Conservation (phyloP, 2,329 filamentous ascomycete species). For the Monilinia fructigena region DNA sequence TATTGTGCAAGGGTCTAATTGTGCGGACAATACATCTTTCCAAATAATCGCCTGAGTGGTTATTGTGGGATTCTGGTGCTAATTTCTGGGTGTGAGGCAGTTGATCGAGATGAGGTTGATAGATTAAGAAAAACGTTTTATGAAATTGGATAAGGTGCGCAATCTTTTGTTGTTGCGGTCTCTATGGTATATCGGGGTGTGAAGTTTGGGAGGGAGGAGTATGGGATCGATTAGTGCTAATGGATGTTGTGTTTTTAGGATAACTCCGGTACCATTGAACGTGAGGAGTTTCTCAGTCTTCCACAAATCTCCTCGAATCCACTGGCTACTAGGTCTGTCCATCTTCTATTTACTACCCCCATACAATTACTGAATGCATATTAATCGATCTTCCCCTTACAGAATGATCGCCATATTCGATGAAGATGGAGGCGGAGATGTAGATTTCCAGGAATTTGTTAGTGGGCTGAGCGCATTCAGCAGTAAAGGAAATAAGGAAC, state of each 20-base stretch:
- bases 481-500: conserved; percentile 97
- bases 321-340: conserved; percentile 76
- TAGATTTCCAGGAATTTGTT: conserved; percentile 99
- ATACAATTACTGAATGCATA: conserved; percentile 1
- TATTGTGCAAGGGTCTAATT: conserved; percentile 96
- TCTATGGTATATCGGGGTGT: background rate
- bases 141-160: conserved; percentile 95
- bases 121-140: conserved; percentile 95
- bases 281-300: conserved; percentile 94
- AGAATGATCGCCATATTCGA: conserved; percentile 99
- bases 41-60: background rate
- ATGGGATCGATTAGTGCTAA: conserved; percentile 8
- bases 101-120: conserved; percentile 96
- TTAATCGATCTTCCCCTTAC: conserved; percentile 19
- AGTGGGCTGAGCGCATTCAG: conserved; percentile 93
- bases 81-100: conserved; percentile 47
- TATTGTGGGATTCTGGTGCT: conserved; percentile 2
- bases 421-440: conserved; percentile 94
- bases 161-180: background rate
- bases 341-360: conserved; percentile 8
- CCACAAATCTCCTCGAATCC: conserved; percentile 98
- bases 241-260: conserved; percentile 56
- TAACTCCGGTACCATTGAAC: conserved; percentile 96
- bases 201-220: background rate
- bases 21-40: conserved; percentile 50